Evolutionary conservation across 306 rosid species (phyloP), one percentile per base, ranked within the genome.

Genomic region (Oemleria cerasiformis): DNA sequence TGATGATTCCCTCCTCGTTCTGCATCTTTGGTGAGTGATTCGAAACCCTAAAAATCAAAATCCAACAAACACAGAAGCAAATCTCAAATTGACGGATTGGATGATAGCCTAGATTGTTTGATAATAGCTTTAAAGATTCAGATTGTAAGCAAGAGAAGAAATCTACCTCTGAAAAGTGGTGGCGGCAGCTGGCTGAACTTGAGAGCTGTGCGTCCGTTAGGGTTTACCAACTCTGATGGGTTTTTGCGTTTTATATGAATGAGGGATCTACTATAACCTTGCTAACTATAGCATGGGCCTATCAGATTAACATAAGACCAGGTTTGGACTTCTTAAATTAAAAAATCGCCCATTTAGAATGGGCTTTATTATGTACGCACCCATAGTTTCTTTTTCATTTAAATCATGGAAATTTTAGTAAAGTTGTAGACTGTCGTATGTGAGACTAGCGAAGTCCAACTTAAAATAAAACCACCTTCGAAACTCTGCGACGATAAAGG

Each of bases 1-100:
- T 88, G 80, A 88, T 73, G 5, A 76, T 63, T 0, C 91, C 91
- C 39, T 88, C 94, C 42, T 87, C 87, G 78, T 87, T 87, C 76
- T 87, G 86, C 89, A 84, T 87, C 60, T 74, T 30, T 84, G 63
- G 20, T 2, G 12, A 12, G 4, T 20, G 51, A 60, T 23, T 38
- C 8, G 69, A 34, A 41, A n/a, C 57, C 58, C 41, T 55, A 42
- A 16, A 65, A 43, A 61, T 56, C 73, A 66, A 62, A 39, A 58
- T 1, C 50, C 64, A 40, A 40, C 10, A 66, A 48, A 44, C 5
- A 63, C 43, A 67, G 25, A 25, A 30, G 38, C 25, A 57, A 34
- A 43, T 13, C 4, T 25, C 5, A 57, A 16, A 23, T 4, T 45
- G 50, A 15, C 14, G 3, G 50, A 5, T 3, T 12, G 50, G 14